These are phyloP conservation scores for Fraxinus sp. DNA, from an alignment of 305 asterid species.

Conservation along the genomic window DNA sequence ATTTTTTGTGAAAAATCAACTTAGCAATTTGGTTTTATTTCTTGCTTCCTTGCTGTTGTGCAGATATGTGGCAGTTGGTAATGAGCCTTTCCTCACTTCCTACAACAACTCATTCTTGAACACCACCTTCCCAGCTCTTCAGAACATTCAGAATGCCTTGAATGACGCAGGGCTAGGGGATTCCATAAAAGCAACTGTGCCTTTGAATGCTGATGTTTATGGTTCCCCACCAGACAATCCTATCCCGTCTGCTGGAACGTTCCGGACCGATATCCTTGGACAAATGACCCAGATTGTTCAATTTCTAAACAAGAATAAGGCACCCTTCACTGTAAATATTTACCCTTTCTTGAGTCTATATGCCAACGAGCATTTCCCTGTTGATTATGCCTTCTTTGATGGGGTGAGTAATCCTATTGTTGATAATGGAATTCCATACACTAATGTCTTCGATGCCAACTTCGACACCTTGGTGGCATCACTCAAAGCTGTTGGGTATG, in stretches of 20 bases:
- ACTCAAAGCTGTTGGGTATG: constrained; percentile 57
- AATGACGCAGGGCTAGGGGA: constrained; percentile 74
- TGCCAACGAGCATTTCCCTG: constrained; percentile 72
- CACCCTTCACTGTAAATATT: constrained; percentile 86
- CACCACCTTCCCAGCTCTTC: constrained; percentile 89
- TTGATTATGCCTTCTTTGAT: constrained; percentile 89
- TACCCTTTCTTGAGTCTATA: constrained; percentile 91
- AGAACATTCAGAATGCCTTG: constrained; percentile 84
- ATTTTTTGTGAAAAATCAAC: neutral
- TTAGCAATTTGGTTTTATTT: neutral
- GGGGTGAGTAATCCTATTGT: constrained; percentile 61
- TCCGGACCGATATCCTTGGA: constrained; percentile 57
- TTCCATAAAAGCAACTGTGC: constrained; percentile 81
- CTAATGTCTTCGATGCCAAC: constrained; percentile 93
- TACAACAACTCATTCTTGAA: constrained; percentile 78
- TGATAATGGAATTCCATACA: constrained; percentile 56
- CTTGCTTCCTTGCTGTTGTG: constrained; percentile 17
- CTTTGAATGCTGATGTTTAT: constrained; percentile 88
- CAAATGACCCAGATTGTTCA: constrained; percentile 82
- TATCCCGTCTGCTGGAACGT: constrained; percentile 81
- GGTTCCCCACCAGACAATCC: constrained; percentile 65
- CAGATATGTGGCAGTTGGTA: constrained; percentile 96
- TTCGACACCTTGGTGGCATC: constrained; percentile 86
- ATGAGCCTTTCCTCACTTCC: constrained; percentile 88
- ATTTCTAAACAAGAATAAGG: constrained; percentile 72